These are phyloP conservation scores for Trichocladium uniseriatum DNA, from an alignment of 495 filamentous ascomycete genomes.

Conservation along the genomic window DNA sequence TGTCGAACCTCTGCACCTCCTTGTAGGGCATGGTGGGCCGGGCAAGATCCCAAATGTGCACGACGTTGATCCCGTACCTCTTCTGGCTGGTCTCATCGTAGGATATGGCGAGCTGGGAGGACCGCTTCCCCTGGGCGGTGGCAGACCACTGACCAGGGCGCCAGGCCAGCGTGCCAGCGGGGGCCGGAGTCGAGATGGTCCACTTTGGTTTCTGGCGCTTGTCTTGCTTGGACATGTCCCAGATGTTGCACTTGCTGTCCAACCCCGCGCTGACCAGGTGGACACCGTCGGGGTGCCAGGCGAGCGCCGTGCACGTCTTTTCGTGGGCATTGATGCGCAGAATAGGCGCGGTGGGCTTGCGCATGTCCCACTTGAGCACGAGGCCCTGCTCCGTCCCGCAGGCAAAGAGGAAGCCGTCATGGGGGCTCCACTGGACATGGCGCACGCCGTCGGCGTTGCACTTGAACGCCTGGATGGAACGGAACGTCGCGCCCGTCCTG, in stretches of 20 bases:
- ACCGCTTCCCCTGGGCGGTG: slow-evolving; percentile 52
- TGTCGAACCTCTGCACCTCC: slow-evolving; percentile 69
- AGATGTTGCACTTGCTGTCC: slow-evolving; percentile 79
- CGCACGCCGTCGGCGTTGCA: slow-evolving; percentile 67
- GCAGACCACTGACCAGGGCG: slow-evolving; percentile 68
- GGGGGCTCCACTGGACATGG: slow-evolving; percentile 83
- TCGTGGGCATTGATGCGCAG: slow-evolving; percentile 76
- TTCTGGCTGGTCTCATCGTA: slow-evolving; percentile 42
- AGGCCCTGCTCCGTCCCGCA: slow-evolving; percentile 80
- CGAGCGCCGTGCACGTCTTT: slow-evolving; percentile 67
- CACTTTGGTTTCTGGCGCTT: slow-evolving; percentile 71
- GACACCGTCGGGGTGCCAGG: slow-evolving; percentile 94
- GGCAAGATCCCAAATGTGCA: slow-evolving; percentile 90
- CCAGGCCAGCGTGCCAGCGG: slow-evolving; percentile 76
- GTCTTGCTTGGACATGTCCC: slow-evolving; percentile 77
- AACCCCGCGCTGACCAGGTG: slow-evolving; percentile 76
- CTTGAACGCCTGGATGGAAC: slow-evolving; percentile 34
- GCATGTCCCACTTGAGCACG: slow-evolving; percentile 51
- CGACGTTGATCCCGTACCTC: slow-evolving; percentile 53
- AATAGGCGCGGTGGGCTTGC: slow-evolving; percentile 35
- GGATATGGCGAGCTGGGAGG: slow-evolving; percentile 44
- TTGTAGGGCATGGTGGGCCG: slow-evolving; percentile 78
- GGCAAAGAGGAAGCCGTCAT: slow-evolving; percentile 75
- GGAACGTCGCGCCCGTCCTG: slow-evolving; percentile 36
- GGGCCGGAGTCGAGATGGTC: slow-evolving; percentile 46